These are phyloP conservation scores for Globisporangium iwayamae DNA, from an alignment of 352 stramenopile genomes.

Conservation along the genomic window DNA sequence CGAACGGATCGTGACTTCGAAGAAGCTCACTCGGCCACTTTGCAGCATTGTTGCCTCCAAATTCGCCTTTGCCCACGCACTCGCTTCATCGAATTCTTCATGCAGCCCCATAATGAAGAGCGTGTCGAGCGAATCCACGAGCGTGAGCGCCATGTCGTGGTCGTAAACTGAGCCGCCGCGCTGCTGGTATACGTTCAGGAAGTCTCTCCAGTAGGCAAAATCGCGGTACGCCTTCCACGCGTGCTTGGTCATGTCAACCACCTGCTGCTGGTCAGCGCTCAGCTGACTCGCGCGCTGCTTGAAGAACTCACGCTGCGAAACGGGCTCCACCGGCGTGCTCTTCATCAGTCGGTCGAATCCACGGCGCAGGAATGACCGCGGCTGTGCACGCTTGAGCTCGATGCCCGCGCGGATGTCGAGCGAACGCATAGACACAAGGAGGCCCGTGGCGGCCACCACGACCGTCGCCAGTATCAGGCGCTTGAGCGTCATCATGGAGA, in stretches of 20 bases:
- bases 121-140: slow-evolving; percentile 67
- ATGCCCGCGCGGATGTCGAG: slow-evolving; percentile 1
- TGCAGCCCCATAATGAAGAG: slow-evolving; percentile 60
- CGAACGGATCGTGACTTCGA: slow-evolving; percentile 58
- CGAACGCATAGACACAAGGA: slow-evolving; percentile 3
- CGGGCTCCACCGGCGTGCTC: background rate
- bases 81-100: slow-evolving; percentile 61
- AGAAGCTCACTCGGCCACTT: slow-evolving; percentile 44
- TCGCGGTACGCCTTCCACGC: slow-evolving; percentile 51
- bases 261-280: slow-evolving; percentile 37
- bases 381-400: background rate
- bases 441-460: background rate
- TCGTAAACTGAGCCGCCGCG: slow-evolving; percentile 25
- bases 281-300: slow-evolving; percentile 17
- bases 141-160: slow-evolving; percentile 64
- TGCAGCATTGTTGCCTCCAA: slow-evolving; percentile 32
- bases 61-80: slow-evolving; percentile 47
- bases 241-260: slow-evolving; percentile 53
- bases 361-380: background rate
- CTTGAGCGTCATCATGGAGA: background rate
- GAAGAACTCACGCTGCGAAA: slow-evolving; percentile 25
- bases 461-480: background rate
- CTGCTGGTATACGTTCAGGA: slow-evolving; percentile 27
- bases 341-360: slow-evolving; percentile 4
- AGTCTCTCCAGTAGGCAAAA: slow-evolving; percentile 36